phyloP scores from a whole-genome alignment of 2,329 filamentous ascomycete genomes.

The Talaromyces sp. region DNA sequence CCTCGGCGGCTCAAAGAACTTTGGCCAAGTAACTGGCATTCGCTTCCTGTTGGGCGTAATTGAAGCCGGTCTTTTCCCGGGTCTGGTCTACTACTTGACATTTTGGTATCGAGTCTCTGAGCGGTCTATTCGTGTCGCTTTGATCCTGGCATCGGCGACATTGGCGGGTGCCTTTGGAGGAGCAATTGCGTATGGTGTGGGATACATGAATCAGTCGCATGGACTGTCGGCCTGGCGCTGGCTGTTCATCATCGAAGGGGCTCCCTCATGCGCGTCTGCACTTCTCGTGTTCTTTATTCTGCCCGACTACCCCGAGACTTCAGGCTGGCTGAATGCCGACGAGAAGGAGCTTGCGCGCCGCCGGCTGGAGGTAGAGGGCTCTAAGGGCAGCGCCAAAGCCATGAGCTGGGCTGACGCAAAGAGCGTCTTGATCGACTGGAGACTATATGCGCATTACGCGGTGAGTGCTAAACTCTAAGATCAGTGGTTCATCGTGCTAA shows the following conservation, averaged over 20 bases:
- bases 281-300: conserved; percentile 24
- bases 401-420: conserved; percentile 17
- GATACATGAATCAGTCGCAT: conserved; percentile 30
- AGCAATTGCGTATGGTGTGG: conserved; percentile 49
- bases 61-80: conserved; percentile 48
- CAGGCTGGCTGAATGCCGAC: conserved; percentile 20
- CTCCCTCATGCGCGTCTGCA: conserved; percentile 14
- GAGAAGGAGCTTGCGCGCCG: conserved; percentile 17
- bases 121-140: conserved; percentile 53
- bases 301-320: conserved; percentile 30
- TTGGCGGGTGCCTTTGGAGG: conserved; percentile 51
- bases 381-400: conserved; percentile 11
- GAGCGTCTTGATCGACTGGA: conserved; percentile 13
- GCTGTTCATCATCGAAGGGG: conserved; percentile 17
- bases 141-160: conserved; percentile 51
- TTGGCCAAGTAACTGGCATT: conserved; percentile 39
- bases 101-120: conserved; percentile 55
- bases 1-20: conserved; percentile 40
- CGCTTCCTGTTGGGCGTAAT: conserved; percentile 47
- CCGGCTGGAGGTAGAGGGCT: conserved; percentile 13
- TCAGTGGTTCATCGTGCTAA: background rate
- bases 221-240: conserved; percentile 20
- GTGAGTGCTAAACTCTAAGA: conserved; percentile 24
- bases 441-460: conserved; percentile 38
- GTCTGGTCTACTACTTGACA: conserved; percentile 44